Evolutionary conservation across 768 basidiomycete genomes (phyloP).

Genomic region (Amanita polypyramis): DNA sequence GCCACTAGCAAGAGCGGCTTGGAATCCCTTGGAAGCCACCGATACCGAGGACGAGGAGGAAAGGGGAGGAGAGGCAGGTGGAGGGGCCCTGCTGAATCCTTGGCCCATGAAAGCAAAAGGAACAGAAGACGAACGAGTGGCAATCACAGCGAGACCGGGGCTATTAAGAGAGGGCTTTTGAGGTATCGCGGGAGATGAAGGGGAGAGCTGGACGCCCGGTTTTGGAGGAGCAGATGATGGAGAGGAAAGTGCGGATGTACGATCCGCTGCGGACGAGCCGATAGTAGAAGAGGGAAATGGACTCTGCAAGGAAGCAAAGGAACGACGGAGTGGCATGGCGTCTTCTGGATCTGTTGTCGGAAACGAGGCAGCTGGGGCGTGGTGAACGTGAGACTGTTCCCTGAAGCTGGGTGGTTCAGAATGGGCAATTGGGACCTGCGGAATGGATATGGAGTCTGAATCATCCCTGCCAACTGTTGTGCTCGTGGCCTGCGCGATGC

Average conservation of each 20-base stretch:
- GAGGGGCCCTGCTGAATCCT: constrained; percentile 15
- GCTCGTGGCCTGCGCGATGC: background rate
- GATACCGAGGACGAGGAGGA: constrained; percentile 15
- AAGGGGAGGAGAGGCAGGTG: constrained; percentile 14
- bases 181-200: background rate
- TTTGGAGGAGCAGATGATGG: background rate
- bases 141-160: constrained; percentile 8
- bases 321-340: background rate
- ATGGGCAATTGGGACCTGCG: background rate
- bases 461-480: background rate
- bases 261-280: background rate
- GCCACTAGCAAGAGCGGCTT: constrained; percentile 32
- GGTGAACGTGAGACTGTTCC: constrained; percentile 3
- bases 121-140: constrained; percentile 17
- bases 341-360: background rate
- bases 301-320: background rate
- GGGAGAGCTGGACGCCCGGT: background rate
- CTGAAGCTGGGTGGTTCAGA: background rate
- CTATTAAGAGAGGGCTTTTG: background rate
- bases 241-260: background rate
- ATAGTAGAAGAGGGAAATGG: background rate
- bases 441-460: background rate
- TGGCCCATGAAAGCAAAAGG: constrained; percentile 19
- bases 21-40: constrained; percentile 21
- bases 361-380: constrained; percentile 3